Base-by-base conservation (phyloP, 1,139 yeast species). In the Yamadazyma dushanensis region DNA sequence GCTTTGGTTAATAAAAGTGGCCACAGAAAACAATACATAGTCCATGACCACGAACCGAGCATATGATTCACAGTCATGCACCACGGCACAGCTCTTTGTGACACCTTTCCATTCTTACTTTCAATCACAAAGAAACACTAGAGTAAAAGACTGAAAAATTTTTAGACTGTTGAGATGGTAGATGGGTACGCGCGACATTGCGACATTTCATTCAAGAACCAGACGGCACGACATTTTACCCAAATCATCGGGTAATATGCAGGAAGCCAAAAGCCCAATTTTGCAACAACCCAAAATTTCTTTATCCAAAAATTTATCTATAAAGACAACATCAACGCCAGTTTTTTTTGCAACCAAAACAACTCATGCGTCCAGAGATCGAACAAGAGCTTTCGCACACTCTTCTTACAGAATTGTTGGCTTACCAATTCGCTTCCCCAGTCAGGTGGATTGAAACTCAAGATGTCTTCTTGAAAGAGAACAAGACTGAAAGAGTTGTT, bases 371-470 rank as follows among this genome's bases (percentile, higher is more conserved):
- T 67, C 96, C 98, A 49, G 97, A 92, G 76, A 83, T 89, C 49
- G 95, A 92, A 74, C 98, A 92, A 73, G 97, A 92, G 63, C 79
- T 92, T 52, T 95, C 98, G 49, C 97, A 92, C 63, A 83, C 89
- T 46, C 76, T 92, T 51, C 76, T 92, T 61, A 89, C 97, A 17
- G 98, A 92, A 76, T 80, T 92, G 54, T 76, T 92, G 68, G 97
- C 98, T 34, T 92, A 90, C 70, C 99, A 92, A 67, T 92, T 92
- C 59, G 98, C 99, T 31, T 90, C 97, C 45, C 98, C 99, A 32
- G 99, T 92, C 49, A 83, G 97, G 77, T 92, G 99, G 97, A 94
- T 92, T 63, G 98, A 92, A 65, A 92, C 98, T 44, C 98, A 92
- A 68, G 98, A 92, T 73, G 97, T 90, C 41, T 86, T 92, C 61